These are phyloP conservation scores for Acmispon strigosus DNA, from an alignment of 306 rosid genomes.

Conservation along the genomic window DNA sequence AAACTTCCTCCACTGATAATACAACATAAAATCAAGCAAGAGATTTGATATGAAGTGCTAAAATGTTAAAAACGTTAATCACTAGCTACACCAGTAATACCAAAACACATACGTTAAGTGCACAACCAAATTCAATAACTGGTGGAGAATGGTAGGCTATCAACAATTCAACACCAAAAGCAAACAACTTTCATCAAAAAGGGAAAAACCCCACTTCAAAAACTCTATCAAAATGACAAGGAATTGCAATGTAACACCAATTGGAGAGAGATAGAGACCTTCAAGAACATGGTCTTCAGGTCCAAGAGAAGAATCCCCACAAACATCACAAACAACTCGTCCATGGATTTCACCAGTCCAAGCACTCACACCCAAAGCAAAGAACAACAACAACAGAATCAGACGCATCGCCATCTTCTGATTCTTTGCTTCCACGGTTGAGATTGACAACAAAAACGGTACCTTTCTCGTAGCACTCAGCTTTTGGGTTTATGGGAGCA, in stretches of 20 bases:
- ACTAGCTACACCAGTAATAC: background rate
- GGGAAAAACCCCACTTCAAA: background rate
- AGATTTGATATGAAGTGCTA: background rate
- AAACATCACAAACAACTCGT: slow-evolving; percentile 84
- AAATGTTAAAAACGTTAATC: background rate
- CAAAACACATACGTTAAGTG: background rate
- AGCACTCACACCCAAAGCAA: slow-evolving; percentile 37
- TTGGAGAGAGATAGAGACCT: slow-evolving; percentile 39
- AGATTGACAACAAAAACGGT: background rate
- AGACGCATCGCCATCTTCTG: slow-evolving; percentile 29
- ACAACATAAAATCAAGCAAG: background rate
- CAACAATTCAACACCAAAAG: background rate
- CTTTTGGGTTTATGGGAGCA: background rate
- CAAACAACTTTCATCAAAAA: background rate
- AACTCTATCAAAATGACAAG: background rate
- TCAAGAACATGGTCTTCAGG: slow-evolving; percentile 88
- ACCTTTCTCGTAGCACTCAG: background rate
- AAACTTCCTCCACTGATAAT: background rate
- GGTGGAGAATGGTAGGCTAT: background rate
- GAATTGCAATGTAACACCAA: background rate
- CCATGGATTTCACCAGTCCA: slow-evolving; percentile 99
- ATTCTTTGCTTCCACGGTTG: slow-evolving; percentile 39
- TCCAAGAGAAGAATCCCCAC: slow-evolving; percentile 82
- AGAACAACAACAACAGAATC: slow-evolving; percentile 27
- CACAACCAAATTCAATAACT: background rate